Evolutionary conservation across 306 rosid species (phyloP).

Genomic region (Neltuma alba): DNA sequence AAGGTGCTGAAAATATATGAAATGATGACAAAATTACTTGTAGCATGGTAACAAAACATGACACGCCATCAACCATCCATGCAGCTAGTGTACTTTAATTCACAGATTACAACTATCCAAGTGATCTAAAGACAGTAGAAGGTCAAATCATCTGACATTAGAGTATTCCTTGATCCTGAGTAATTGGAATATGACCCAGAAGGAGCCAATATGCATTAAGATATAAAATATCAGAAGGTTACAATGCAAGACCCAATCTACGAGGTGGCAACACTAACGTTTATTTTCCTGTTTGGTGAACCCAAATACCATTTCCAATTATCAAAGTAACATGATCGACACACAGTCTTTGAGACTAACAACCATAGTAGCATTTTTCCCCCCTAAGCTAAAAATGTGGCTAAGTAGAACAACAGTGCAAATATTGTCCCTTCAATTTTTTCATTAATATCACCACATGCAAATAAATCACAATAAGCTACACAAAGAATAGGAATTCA

Average conservation of each 20-base stretch:
- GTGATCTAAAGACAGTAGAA: neutral
- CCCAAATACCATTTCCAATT: slow-evolving; percentile 9
- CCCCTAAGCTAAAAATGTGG: neutral
- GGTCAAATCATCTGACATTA: neutral
- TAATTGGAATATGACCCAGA: neutral
- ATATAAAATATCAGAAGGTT: neutral
- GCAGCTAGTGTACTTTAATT: neutral
- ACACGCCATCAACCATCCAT: neutral
- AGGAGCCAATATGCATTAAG: neutral
- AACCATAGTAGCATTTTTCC: neutral
- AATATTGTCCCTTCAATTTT: slow-evolving; percentile 21
- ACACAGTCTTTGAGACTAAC: neutral
- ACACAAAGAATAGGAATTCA: slow-evolving; percentile 1
- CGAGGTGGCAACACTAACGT: neutral
- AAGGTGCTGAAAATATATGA: neutral
- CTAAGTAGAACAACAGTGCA: neutral
- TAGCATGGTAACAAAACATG: neutral
- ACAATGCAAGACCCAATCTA: neutral
- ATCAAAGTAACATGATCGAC: neutral
- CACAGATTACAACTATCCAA: too few relatives aligned
- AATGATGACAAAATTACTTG: slow-evolving; percentile 1
- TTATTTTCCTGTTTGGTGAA: neutral
- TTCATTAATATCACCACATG: neutral
- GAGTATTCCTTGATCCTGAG: neutral
- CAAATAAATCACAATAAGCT: neutral